phyloP scores from a whole-genome alignment of 2,329 filamentous ascomycete genomes.

The Paraconiothyrium brasiliense region DNA sequence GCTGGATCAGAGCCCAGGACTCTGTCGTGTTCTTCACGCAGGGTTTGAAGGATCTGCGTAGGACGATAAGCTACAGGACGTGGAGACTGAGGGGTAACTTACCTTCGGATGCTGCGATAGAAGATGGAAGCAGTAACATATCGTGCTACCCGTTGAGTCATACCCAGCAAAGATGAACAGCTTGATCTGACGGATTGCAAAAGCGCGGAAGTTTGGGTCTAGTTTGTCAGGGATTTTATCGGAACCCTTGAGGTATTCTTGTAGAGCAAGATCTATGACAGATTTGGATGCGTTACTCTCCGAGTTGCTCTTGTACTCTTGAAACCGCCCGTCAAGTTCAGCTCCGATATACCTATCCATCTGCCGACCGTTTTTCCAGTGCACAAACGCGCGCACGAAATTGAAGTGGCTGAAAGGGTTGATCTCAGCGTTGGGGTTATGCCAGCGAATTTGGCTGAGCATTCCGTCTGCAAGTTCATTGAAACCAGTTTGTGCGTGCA shows the following conservation, averaged over 20 bases:
- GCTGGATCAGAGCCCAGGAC: conserved; percentile 30
- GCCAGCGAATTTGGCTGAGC: conserved; percentile 3
- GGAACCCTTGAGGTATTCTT: conserved; percentile 21
- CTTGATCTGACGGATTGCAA: conserved; percentile 17
- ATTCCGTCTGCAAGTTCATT: background rate
- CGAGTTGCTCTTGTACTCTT: conserved; percentile 3
- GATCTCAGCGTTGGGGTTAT: background rate
- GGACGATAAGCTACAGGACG: background rate
- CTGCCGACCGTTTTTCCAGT: conserved; percentile 1
- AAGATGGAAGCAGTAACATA: conserved; percentile 34
- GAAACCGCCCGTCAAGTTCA: conserved; percentile 2
- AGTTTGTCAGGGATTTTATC: conserved; percentile 14
- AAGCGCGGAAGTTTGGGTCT: conserved; percentile 31
- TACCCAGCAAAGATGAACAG: conserved; percentile 44
- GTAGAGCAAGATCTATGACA: conserved; percentile 24
- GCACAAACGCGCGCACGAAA: conserved; percentile 2
- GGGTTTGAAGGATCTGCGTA: background rate
- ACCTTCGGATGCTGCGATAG: conserved; percentile 32
- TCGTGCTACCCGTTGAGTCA: conserved; percentile 38
- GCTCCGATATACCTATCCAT: conserved; percentile 20
- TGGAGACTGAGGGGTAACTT: conserved; percentile 7
- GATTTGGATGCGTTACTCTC: conserved; percentile 40
- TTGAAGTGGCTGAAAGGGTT: conserved; percentile 1
- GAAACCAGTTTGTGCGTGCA: background rate
- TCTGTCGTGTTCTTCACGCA: conserved; percentile 37